Evolutionary conservation across 805 yeast species (phyloP), one percentile per base, ranked within the genome.

Genomic region (Hanseniaspora guilliermondii): DNA sequence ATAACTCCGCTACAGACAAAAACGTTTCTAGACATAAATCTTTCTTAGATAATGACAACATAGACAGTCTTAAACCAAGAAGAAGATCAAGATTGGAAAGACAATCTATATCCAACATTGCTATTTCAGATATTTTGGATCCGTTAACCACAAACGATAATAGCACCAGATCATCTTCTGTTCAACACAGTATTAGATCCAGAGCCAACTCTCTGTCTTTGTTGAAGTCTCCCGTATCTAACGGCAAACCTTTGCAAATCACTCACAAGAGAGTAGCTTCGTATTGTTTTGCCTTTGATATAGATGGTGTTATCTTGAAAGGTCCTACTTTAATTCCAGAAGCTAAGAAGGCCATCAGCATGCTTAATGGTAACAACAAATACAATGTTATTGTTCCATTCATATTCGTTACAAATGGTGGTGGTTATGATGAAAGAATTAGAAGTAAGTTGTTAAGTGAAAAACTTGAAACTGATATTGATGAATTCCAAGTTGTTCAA

Each of bases 201-300:
- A 47, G 56, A 59, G n/a, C 60, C 60, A 22, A 60, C 62, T 61
- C 49, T 36, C 45, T 19, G 59, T 64, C 36, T 25, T 19, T 44
- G 19, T 19, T 44, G 25, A 44, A 44, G n/a, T 44, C 47, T 3
- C 65, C 69, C 2, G 41, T 61, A 7, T 62, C 54, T 47, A 36
- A 72, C 76, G 57, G 74, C 9, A 21, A 67, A 76, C 73, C 70
- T 77, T 73, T 61, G 58, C 67, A 4, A 75, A 74, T 84, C 59
- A 85, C 82, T 63, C 91, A 84, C 65, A 77, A 71, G 40, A 73
- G 91, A 64, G 81, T 84, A 40, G 88, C 89, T 1, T 80, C 85
- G 2, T 84, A 84, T 64, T 95, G 95, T 2, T 87, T 87, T 72
- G 93, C 94, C 40, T 87, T 88, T 66, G 96, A 88, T 69, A 87